Conservation (phyloP, 2,329 filamentous ascomycete genomes). For the Diaporthe aspalathi region DNA sequence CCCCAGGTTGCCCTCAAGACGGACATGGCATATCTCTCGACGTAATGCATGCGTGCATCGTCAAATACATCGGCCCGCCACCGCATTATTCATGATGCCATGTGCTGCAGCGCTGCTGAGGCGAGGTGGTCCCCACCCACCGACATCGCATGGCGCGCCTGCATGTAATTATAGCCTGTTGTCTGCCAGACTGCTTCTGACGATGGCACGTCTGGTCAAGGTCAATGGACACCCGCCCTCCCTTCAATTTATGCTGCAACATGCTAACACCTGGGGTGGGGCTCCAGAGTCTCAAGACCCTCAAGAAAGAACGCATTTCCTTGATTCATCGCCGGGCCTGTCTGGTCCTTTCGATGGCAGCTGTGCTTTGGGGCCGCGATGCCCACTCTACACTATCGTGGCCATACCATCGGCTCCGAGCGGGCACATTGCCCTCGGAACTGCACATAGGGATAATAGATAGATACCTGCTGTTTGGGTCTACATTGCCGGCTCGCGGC, state of each 20-base stretch:
- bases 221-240: slow-evolving; percentile 25
- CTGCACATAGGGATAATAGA: no score
- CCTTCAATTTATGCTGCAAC: slow-evolving; percentile 21
- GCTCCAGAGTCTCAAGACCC: background rate
- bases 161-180: slow-evolving; percentile 26
- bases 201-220: slow-evolving; percentile 19
- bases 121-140: slow-evolving; percentile 11
- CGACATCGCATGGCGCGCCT: slow-evolving; percentile 28
- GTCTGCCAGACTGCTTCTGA: background rate
- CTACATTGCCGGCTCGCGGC: background rate
- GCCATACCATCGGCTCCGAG: slow-evolving; percentile 19
- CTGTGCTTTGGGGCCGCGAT: no score
- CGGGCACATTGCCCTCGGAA: no score
- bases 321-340: background rate
- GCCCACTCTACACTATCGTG: background rate
- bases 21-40: no score
- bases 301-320: background rate
- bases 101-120: slow-evolving; percentile 20
- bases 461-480: no score
- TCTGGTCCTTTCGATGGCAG: background rate
- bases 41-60: slow-evolving; percentile 1
- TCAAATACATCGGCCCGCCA: slow-evolving; percentile 21
- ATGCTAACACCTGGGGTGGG: background rate
- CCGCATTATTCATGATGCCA: slow-evolving; percentile 30
- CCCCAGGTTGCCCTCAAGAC: no score